Conservation (phyloP, 2,329 filamentous ascomycete species). For the Beauveria sp. region DNA sequence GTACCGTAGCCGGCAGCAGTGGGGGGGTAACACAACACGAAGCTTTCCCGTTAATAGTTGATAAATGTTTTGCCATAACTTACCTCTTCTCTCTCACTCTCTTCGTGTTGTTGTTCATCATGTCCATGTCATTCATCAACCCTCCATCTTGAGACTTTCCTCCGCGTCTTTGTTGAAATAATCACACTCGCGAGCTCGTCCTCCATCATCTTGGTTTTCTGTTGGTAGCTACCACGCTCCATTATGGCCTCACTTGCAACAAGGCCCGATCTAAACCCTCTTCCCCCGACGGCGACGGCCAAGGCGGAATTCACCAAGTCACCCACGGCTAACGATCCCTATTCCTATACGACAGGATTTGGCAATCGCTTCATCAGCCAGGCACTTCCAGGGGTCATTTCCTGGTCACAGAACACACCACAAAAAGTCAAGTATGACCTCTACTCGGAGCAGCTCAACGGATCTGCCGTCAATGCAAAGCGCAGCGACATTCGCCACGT, state of each 20-base stretch:
- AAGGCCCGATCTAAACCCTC: not conserved
- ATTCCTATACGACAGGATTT: slow-evolving; percentile 50
- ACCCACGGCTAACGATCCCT: slow-evolving; percentile 27
- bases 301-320: slow-evolving; percentile 15
- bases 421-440: slow-evolving; percentile 34
- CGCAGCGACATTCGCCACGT: slow-evolving; percentile 24
- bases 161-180: not conserved
- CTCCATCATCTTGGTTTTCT: not conserved
- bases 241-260: not conserved
- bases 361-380: slow-evolving; percentile 43
- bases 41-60: slow-evolving; percentile 3
- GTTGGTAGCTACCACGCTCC: not conserved
- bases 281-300: slow-evolving; percentile 15
- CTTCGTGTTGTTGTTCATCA: not conserved
- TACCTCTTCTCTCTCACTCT: not conserved
- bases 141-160: not conserved
- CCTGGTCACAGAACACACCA: slow-evolving; percentile 36
- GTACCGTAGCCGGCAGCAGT: not conserved
- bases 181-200: not conserved
- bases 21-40: slow-evolving; percentile 4
- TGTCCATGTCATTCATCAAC: not conserved
- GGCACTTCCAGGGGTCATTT: slow-evolving; percentile 37
- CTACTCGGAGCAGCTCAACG: slow-evolving; percentile 42
- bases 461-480: slow-evolving; percentile 27
- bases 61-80: slow-evolving; percentile 6